Evolutionary conservation across 148 eudicot genomes (phyloP).

Genomic region (Fagopyrum homotropicum): DNA sequence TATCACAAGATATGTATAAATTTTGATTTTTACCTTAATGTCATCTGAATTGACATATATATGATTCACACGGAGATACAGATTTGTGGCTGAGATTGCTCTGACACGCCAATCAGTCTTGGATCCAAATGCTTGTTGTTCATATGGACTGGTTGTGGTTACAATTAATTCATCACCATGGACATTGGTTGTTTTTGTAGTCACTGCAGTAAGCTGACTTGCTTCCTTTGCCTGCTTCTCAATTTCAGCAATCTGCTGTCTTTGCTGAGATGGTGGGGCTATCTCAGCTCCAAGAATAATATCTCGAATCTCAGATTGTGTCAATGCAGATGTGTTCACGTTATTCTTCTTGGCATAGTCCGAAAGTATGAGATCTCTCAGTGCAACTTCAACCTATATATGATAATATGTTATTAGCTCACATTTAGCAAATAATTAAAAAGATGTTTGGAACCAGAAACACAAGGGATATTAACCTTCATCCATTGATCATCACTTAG

Average conservation of each 20-base stretch:
- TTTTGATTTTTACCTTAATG: conserved; percentile 52
- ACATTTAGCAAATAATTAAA: background rate
- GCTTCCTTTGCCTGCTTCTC: conserved; percentile 97
- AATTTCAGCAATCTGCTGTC: conserved; percentile 98
- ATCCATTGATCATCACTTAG: conserved; percentile 98
- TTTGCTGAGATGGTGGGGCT: conserved; percentile 95
- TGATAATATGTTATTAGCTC: background rate
- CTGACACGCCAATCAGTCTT: conserved; percentile 99
- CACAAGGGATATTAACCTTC: conserved; percentile 45
- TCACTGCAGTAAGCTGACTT: conserved; percentile 84
- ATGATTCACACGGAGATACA: conserved; percentile 95
- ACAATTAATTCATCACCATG: conserved; percentile 96
- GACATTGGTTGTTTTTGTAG: conserved; percentile 86
- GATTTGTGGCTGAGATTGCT: conserved; percentile 98
- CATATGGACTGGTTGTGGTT: conserved; percentile 95
- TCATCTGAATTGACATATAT: conserved; percentile 98
- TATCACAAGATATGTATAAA: no score
- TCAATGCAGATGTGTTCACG: conserved; percentile 92
- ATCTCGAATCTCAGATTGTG: conserved; percentile 97
- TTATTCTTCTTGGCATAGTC: conserved; percentile 99
- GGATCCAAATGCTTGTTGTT: conserved; percentile 79
- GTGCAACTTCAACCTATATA: conserved; percentile 94
- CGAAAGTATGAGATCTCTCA: conserved; percentile 91
- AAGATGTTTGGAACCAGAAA: background rate
- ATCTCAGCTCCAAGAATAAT: conserved; percentile 99